A percentile compares a stretch with the other conserved stretches of the same genome.
Conservation (phyloP, 371 early-diverging fungal genomes). For the Rhizopus delemar region DNA sequence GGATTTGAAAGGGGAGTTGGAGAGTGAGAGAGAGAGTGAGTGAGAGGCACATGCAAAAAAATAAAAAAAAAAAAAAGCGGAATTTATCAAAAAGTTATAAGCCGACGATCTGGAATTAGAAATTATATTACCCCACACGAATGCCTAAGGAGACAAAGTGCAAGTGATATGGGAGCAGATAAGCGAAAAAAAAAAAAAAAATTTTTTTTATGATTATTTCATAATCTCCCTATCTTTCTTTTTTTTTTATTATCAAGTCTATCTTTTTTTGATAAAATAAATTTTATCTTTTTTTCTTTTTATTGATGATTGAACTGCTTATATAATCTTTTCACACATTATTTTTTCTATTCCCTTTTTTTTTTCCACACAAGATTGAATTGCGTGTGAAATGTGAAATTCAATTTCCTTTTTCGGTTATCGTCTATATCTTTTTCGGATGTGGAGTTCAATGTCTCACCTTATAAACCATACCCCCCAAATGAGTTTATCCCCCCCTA, state of each 20-base stretch:
- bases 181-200: not conserved
- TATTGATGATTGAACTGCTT: too few species aligned
- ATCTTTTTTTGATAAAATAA: not conserved
- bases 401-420: constrained; percentile 3
- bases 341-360: too few species aligned
- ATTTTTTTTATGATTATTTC: too few species aligned
- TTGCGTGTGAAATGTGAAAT: not conserved
- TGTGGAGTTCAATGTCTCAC: not conserved
- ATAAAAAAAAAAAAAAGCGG: not conserved
- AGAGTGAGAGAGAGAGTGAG: not conserved
- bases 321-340: too few species aligned
- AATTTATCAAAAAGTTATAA: not conserved
- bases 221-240: not conserved
- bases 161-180: not conserved
- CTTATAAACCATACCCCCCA: not conserved
- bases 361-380: too few species aligned
- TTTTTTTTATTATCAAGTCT: not conserved
- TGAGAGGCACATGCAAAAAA: not conserved
- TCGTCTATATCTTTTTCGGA: constrained; percentile 1
- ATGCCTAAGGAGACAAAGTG: not conserved
- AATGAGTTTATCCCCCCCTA: not conserved
- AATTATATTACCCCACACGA: constrained; percentile 2
- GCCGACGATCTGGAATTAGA: constrained; percentile 1
- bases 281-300: not conserved
- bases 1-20: not conserved